Conservation (phyloP, 495 filamentous ascomycete species). For the Talaromyces stipitatus region DNA sequence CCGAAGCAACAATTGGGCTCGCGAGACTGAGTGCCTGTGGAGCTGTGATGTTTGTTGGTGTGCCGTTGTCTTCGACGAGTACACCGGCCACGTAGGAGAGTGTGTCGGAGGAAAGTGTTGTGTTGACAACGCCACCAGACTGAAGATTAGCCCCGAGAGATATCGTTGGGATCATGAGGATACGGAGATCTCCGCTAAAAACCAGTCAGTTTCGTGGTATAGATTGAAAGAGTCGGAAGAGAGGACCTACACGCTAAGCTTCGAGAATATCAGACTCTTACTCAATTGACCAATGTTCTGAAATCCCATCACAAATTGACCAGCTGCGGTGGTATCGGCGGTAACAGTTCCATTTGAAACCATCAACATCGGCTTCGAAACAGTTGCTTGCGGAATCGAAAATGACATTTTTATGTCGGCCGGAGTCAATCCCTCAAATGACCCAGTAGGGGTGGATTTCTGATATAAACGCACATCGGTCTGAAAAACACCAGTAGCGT, state of each 20-base stretch:
- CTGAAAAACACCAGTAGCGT: conserved; percentile 55
- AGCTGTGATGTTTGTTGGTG: conserved; percentile 29
- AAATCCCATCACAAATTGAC: conserved; percentile 13
- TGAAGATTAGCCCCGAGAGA: conserved; percentile 44
- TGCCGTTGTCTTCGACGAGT: conserved; percentile 44
- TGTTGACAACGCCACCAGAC: conserved; percentile 38
- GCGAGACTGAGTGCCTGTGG: conserved; percentile 24
- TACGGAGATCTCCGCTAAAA: conserved; percentile 43
- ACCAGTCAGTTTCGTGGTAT: neutral
- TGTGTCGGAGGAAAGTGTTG: conserved; percentile 55
- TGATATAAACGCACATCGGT: conserved; percentile 65
- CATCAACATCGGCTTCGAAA: conserved; percentile 15
- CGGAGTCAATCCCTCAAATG: conserved; percentile 48
- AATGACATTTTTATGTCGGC: conserved; percentile 51
- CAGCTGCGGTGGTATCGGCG: neutral
- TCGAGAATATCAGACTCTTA: conserved; percentile 10
- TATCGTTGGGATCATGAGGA: conserved; percentile 56
- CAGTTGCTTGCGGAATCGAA: conserved; percentile 51
- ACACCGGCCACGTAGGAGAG: conserved; percentile 63
- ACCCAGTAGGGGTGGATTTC: conserved; percentile 45
- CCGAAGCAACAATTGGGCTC: conserved; percentile 24
- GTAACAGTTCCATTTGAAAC: neutral
- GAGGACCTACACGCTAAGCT: conserved; percentile 16
- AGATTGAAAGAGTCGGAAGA: neutral
- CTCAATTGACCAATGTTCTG: conserved; percentile 24